These are phyloP conservation scores for Penicillium digitatum DNA, from an alignment of 2,329 filamentous ascomycete species.

Conservation along the genomic window DNA sequence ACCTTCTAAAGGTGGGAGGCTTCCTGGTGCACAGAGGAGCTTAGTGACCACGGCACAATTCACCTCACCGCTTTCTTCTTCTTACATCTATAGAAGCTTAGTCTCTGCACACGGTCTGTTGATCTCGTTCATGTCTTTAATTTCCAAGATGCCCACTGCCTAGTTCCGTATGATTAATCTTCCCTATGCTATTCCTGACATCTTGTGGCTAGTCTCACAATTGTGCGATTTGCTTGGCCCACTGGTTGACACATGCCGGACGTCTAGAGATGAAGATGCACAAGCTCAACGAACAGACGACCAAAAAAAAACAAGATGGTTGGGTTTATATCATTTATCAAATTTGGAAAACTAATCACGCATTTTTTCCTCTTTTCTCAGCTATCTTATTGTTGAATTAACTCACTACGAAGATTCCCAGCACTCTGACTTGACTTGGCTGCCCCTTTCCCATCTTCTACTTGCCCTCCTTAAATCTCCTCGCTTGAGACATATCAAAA, in stretches of 20 bases:
- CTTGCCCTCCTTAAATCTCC: not conserved
- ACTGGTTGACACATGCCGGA: no score
- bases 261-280: no score
- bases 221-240: not conserved
- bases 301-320: no score
- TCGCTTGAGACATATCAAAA: not conserved
- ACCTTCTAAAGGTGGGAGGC: slow-evolving; percentile 11
- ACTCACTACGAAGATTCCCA: not conserved
- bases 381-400: no score
- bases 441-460: not conserved
- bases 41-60: not conserved
- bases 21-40: not conserved
- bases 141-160: not conserved
- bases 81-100: not conserved
- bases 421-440: no score
- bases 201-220: not conserved
- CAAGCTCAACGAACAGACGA: no score
- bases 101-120: no score
- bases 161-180: not conserved
- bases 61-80: not conserved
- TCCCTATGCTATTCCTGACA: not conserved
- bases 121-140: not conserved
- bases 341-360: no score
- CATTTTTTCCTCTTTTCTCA: not conserved
- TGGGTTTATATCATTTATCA: no score